Evolutionary conservation across 148 eudicot species (phyloP).

Genomic region (Heliosperma pusillum): DNA sequence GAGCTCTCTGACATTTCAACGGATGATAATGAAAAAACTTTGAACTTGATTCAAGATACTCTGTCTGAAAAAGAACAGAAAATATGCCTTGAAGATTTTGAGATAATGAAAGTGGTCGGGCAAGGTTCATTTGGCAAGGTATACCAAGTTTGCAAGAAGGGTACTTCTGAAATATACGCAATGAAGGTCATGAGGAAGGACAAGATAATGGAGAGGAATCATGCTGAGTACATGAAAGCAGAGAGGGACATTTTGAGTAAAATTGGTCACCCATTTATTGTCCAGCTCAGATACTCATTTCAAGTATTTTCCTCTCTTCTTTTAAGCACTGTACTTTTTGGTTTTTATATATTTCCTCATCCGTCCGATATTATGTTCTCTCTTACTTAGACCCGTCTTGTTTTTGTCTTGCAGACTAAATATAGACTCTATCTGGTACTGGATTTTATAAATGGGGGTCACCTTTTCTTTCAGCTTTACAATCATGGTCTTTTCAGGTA

Average conservation of each 20-base stretch:
- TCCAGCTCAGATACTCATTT: slow-evolving; percentile 90
- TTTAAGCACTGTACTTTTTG: background rate
- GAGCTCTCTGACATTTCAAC: slow-evolving; percentile 33
- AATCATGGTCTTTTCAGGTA: slow-evolving; percentile 81
- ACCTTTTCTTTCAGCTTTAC: slow-evolving; percentile 83
- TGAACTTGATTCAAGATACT: slow-evolving; percentile 29
- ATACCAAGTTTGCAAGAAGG: slow-evolving; percentile 72
- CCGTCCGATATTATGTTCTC: background rate
- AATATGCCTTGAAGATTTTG: slow-evolving; percentile 82
- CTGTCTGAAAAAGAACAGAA: slow-evolving; percentile 31
- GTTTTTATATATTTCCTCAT: background rate
- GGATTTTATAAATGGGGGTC: slow-evolving; percentile 89
- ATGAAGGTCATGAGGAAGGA: slow-evolving; percentile 97
- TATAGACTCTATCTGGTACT: slow-evolving; percentile 83
- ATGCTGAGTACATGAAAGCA: slow-evolving; percentile 88
- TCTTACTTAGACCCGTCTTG: slow-evolving; percentile 8
- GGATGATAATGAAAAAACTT: slow-evolving; percentile 25
- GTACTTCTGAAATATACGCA: slow-evolving; percentile 78
- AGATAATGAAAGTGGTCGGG: slow-evolving; percentile 74
- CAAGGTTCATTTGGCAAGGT: slow-evolving; percentile 92
- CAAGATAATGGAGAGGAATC: slow-evolving; percentile 84
- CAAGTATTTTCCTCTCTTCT: slow-evolving; percentile 44
- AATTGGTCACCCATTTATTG: slow-evolving; percentile 77
- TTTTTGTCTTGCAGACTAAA: slow-evolving; percentile 60
- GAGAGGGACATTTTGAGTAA: slow-evolving; percentile 91